phyloP scores from a whole-genome alignment of 371 early-diverging fungal genomes.

The Funneliformis caledonium region DNA sequence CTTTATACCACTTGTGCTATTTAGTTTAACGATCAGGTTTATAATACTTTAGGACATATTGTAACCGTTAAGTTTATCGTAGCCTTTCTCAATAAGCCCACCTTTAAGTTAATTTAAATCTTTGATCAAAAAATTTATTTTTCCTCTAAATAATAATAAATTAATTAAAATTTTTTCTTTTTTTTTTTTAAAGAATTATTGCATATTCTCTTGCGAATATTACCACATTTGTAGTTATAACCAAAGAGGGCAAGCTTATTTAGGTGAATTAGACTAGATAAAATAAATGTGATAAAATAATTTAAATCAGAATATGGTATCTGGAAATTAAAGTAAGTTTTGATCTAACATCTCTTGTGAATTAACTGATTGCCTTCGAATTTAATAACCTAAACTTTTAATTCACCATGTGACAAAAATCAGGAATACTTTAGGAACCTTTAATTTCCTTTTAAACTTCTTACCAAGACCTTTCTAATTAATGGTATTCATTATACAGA shows the following conservation, averaged over 20 bases:
- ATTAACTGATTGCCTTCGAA: slow-evolving; percentile 20
- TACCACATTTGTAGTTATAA: slow-evolving; percentile 55
- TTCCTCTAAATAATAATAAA: slow-evolving; percentile 63
- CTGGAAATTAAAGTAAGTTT: slow-evolving; percentile 60
- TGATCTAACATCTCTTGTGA: background rate
- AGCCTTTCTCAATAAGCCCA: slow-evolving; percentile 64
- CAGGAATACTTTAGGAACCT: slow-evolving; percentile 59
- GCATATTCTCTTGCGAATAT: slow-evolving; percentile 68
- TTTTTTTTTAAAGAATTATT: slow-evolving; percentile 41
- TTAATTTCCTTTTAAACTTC: slow-evolving; percentile 58
- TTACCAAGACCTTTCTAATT: slow-evolving; percentile 71
- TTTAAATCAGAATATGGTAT: slow-evolving; percentile 61
- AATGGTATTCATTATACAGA: slow-evolving; percentile 60
- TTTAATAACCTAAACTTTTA: background rate
- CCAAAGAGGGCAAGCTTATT: slow-evolving; percentile 54
- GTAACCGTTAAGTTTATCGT: slow-evolving; percentile 63
- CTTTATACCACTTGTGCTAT: slow-evolving; percentile 61
- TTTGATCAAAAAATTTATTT: slow-evolving; percentile 41
- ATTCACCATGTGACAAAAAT: slow-evolving; percentile 55
- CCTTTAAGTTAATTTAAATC: slow-evolving; percentile 51
- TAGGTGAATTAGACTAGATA: slow-evolving; percentile 57
- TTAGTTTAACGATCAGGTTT: slow-evolving; percentile 57
- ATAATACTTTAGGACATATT: slow-evolving; percentile 52
- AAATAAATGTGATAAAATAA: slow-evolving; percentile 62
- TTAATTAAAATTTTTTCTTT: slow-evolving; percentile 60